Base-by-base conservation (phyloP, 2,329 filamentous ascomycete species). In the Diaporthe destruens region DNA sequence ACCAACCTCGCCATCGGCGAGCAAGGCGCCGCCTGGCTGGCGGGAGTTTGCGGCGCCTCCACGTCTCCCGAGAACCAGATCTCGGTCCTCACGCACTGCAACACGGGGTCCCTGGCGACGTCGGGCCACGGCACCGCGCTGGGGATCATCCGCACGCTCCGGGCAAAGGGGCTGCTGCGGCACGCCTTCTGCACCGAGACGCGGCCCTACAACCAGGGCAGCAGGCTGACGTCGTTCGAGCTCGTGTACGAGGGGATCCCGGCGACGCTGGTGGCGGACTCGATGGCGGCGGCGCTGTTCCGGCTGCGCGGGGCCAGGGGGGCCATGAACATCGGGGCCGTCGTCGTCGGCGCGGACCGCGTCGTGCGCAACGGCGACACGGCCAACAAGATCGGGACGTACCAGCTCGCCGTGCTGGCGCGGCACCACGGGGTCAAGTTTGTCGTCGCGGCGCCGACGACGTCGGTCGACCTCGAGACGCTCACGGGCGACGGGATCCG, bases 321-420 rank as follows among this genome's bases (percentile, higher is more conserved):
- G 11, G 11, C 86, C 29, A 87, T 91, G 79, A 91, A 92, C 78
- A 93, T 99, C 73, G 89, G 90, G 7, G 96, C 95, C 7, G 94
- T 99, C 67, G 92, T 99, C 39, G 96, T 99, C 0, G 96, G 96
- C 36, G 96, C 96, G 3, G 96, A 99, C 81, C 91, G 96, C 71
- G 96, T 99, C 18, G 96, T 96, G 42, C 93, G 95, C 66, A 99
- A 99, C 78, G 96, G 96, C 39, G 96, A 99, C 83, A 98, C 96
- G 0, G 96, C 96, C 71, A 99, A 99, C 85, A 99, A 99, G 86
- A 97, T 99, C 74, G 96, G 96, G 67, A 99, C 96, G 0, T 98
- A 99, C 81, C 89, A 92, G 70, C 88, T 99, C 5, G 95, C 96
- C 4, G 95, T 98, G n/a, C 87, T 98, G 39, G 96, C 96, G 29